phyloP scores from a whole-genome alignment of 768 basidiomycete genomes.

The Rhodosporidiobolus odoratus region DNA sequence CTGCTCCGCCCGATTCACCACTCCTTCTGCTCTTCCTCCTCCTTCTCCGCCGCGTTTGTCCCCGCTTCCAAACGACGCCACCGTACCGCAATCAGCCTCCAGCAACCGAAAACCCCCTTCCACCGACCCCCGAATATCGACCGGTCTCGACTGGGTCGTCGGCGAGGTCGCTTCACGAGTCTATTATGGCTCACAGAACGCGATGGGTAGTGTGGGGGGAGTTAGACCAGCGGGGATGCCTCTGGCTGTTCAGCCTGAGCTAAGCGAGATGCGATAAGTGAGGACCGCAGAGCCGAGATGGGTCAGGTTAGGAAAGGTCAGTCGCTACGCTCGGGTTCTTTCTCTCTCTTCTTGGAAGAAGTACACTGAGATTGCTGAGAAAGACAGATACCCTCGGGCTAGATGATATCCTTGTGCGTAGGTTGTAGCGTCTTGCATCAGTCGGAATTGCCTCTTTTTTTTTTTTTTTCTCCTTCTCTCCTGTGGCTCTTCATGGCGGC shows the following conservation, averaged over 20 bases:
- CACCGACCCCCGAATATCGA: constrained; percentile 21
- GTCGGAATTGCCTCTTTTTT: no score
- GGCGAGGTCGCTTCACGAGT: constrained; percentile 77
- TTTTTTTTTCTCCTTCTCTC: no score
- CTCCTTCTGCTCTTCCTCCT: neutral
- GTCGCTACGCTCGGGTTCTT: no score
- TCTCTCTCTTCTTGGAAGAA: no score
- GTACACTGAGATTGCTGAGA: no score
- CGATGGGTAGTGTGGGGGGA: neutral
- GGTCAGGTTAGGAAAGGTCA: neutral
- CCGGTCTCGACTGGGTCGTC: constrained; percentile 86
- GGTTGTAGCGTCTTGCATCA: no score
- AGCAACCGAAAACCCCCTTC: neutral
- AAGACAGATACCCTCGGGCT: no score
- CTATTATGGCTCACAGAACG: constrained; percentile 59
- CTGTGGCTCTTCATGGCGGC: no score
- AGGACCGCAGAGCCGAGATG: no score
- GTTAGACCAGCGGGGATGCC: no score
- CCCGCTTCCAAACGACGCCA: neutral
- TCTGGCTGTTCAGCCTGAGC: neutral
- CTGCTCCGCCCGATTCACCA: constrained; percentile 24
- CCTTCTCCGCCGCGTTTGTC: neutral
- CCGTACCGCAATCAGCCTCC: neutral
- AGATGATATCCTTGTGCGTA: no score
- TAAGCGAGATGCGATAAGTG: neutral